Conservation (phyloP, 768 basidiomycete genomes). For the Leccinum obscurum region DNA sequence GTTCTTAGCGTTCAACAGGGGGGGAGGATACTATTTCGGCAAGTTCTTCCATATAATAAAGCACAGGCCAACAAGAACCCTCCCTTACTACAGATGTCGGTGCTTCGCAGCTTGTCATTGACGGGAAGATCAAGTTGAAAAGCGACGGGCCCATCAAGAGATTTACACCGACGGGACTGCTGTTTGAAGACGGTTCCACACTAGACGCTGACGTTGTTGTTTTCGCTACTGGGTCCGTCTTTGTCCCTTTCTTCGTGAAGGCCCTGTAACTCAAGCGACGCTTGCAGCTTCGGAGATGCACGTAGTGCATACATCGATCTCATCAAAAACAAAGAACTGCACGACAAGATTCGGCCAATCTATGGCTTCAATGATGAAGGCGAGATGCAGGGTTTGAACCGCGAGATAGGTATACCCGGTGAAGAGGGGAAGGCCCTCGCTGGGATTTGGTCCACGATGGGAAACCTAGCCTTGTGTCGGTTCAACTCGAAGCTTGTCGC, state of each 20-base stretch:
- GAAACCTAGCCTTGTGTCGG: conserved; percentile 60
- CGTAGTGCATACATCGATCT: conserved; percentile 19
- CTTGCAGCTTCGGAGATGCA: conserved; percentile 22
- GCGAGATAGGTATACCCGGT: conserved; percentile 45
- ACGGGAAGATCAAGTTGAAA: conserved; percentile 48
- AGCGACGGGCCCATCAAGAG: conserved; percentile 30
- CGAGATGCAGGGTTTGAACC: conserved; percentile 34
- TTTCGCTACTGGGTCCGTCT: conserved; percentile 29
- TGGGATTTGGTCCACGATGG: conserved; percentile 59
- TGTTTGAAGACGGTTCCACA: conserved; percentile 33
- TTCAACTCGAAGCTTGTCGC: conserved; percentile 71
- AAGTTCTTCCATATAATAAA: conserved; percentile 1
- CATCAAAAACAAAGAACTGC: conserved; percentile 21
- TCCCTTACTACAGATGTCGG: conserved; percentile 34
- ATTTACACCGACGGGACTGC: conserved; percentile 31
- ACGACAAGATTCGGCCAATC: conserved; percentile 23
- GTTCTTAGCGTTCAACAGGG: conserved; percentile 46
- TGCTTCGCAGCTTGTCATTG: conserved; percentile 42
- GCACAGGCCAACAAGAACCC: not conserved
- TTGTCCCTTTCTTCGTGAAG: not conserved
- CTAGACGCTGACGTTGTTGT: conserved; percentile 47
- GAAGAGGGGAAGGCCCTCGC: conserved; percentile 15
- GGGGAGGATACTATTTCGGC: conserved; percentile 72
- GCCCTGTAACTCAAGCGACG: not conserved
- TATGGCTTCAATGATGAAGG: conserved; percentile 37